Evolutionary conservation across 1,284 basidiomycete genomes (phyloP), one percentile per base, ranked within the genome.

Genomic region (Ustilago lituana): DNA sequence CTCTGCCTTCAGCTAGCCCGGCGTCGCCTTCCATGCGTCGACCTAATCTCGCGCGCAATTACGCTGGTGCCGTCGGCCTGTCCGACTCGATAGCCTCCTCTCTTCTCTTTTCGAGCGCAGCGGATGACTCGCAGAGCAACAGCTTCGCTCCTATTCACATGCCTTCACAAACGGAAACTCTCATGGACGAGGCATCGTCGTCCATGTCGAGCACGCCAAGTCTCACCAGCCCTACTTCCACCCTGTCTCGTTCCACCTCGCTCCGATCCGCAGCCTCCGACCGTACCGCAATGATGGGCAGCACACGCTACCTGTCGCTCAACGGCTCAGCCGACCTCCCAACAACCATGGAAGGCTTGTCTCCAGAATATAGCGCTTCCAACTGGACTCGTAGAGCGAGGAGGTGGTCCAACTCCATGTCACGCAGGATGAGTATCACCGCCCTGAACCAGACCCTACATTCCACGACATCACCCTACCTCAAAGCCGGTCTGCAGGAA

Each of bases 401-500:
- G 29, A 46, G 61, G 15, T 70, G 61, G 67, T 65, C 67, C 19
- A 64, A 60, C 37, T 48, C 67, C 5, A 39, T 70, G 33, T 70
- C 67, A 9, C 52, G 61, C 23, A 60, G 52, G 26, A 59, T 70
- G 59, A 65, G 56, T 53, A 57, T 70, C 43, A 51, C 41, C 19
- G 60, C 67, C 5, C 32, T 64, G 23, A 65, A 65, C 27, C 53
- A 64, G 10, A 64, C 66, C 24, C 31, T 70, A 5, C 65, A 65
- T 7, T 70, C 67, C 31, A 64, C 67, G 2, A 61, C 73, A 3
- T 57, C 71, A 24, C 73, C 73, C 6, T 74, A 66, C 27, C 62
- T 76, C 40, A 64, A 65, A 26, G 73, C 73, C 9, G 73, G 73
- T 12, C 51, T 76, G n/a, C 67, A 76, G 46, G 73, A 76, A 36